These are phyloP conservation scores for Carallia brachiata DNA, from an alignment of 345 rosid genomes.

Conservation along the genomic window DNA sequence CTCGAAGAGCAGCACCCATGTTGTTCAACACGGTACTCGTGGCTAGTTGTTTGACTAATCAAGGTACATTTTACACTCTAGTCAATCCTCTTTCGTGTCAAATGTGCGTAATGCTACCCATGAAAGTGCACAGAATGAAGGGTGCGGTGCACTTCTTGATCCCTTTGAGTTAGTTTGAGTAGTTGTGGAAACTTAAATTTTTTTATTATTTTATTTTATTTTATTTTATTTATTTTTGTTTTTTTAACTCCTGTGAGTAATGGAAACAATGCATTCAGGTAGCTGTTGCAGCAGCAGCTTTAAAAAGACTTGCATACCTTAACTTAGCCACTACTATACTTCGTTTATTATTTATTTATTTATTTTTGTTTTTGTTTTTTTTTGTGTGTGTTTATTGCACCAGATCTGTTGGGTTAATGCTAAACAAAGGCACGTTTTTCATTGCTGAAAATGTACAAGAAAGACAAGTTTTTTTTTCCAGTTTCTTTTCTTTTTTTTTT, in stretches of 20 bases:
- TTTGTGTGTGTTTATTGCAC: conserved; percentile 3
- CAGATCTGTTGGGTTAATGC: conserved; percentile 27
- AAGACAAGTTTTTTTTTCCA: neutral
- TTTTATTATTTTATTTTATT: too few relatives aligned
- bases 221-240: neutral
- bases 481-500: too few relatives aligned
- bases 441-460: neutral
- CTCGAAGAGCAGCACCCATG: conserved; percentile 8
- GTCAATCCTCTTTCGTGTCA: neutral
- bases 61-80: conserved; percentile 4
- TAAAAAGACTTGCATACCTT: neutral
- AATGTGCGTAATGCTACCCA: neutral
- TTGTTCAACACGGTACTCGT: neutral
- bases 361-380: neutral
- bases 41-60: neutral
- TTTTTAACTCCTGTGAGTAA: conserved; percentile 26
- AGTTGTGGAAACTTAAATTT: conserved; percentile 28
- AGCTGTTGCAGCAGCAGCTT: neutral
- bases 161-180: conserved; percentile 31
- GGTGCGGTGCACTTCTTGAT: neutral
- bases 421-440: conserved; percentile 1
- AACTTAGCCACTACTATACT: neutral
- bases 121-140: neutral
- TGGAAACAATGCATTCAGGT: neutral
- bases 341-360: too few relatives aligned